phyloP scores from a whole-genome alignment of 805 yeast species.

The Saccharomycopsis synnaedendra region DNA sequence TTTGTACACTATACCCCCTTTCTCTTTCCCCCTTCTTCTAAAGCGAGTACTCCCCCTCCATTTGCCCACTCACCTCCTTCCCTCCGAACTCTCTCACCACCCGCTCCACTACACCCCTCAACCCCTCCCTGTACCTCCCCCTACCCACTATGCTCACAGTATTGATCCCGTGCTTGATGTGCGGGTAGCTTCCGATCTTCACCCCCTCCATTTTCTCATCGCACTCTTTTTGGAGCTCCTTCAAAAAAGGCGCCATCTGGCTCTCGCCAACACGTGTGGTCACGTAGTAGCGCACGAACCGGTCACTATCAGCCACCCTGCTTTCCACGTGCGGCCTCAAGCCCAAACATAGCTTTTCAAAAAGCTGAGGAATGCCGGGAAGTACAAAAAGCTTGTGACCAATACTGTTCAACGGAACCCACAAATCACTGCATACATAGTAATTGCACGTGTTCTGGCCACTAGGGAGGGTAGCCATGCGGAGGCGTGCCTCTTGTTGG shows the following conservation, averaged over 20 bases:
- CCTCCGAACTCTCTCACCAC: not conserved
- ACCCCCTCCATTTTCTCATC: constrained; percentile 23
- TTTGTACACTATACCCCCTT: too few species aligned
- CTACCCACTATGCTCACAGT: constrained; percentile 71
- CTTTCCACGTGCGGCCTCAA: constrained; percentile 27
- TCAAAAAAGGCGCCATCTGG: constrained; percentile 53
- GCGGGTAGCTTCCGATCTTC: constrained; percentile 83
- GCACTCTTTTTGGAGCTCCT: constrained; percentile 34
- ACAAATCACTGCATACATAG: constrained; percentile 40
- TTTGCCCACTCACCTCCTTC: not conserved
- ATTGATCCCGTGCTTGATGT: constrained; percentile 46
- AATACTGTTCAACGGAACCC: constrained; percentile 82
- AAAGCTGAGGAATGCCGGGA: constrained; percentile 79
- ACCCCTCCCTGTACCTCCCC: constrained; percentile 17
- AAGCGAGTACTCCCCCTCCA: not conserved
- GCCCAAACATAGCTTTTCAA: constrained; percentile 39
- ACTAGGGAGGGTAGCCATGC: constrained; percentile 73
- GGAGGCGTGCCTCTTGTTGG: constrained; percentile 48
- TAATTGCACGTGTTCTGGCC: constrained; percentile 29
- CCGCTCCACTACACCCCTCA: not conserved
- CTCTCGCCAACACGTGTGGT: constrained; percentile 53
- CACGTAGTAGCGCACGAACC: constrained; percentile 41
- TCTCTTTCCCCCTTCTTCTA: not conserved
- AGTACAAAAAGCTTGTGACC: constrained; percentile 53
- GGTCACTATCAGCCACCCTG: constrained; percentile 22